Base-by-base conservation (phyloP, 1,284 basidiomycete genomes). In the Melampsora allii-populina region DNA sequence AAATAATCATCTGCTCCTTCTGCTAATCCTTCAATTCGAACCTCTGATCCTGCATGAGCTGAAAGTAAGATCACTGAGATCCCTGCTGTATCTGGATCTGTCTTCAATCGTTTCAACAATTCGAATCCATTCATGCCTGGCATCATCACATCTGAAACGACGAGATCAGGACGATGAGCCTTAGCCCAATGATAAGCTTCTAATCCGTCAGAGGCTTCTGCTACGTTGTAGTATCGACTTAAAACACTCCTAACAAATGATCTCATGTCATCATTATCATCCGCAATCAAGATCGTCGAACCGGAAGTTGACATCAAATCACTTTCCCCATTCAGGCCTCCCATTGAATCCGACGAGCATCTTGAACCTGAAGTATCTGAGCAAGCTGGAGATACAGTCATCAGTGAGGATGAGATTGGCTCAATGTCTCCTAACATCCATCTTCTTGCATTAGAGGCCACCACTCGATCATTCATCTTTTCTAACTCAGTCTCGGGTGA, bases 101-200 rank as follows among this genome's bases (percentile, higher is more conserved):
- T 72, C 5, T 79, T 77, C 14, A 80, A 64, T 0, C 72, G 75
- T 19, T 76, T 66, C 9, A 79, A 67, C 17, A 80, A 76, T 63
- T 79, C 73, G 66, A 76, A 76, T 5, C 79, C 79, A 33, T 76
- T 75, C 64, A 67, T 21, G 33, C 64, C 59, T 7, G 79, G 77
- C 78, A 80, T 79, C 76, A 78, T 77, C 29, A 79, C 68, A 66
- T 80, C 79, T 19, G 78, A 77, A 24, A 78, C 59, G 6, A 80
- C 60, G 9, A 80, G 69, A 21, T 77, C 76, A 29, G 77, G 78
- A 14, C 74, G 76, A 17, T 76, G 24, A 19, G 60, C 24, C 45
- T 77, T 71, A 39, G 77, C 75, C 67, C 76, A 75, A 14, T 77
- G 75, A 72, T 78, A 77, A 0, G 78, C 80, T 14, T 76, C 73